phyloP scores from a whole-genome alignment of 2,329 filamentous ascomycete species.

The Aquanectria penicillioides region DNA sequence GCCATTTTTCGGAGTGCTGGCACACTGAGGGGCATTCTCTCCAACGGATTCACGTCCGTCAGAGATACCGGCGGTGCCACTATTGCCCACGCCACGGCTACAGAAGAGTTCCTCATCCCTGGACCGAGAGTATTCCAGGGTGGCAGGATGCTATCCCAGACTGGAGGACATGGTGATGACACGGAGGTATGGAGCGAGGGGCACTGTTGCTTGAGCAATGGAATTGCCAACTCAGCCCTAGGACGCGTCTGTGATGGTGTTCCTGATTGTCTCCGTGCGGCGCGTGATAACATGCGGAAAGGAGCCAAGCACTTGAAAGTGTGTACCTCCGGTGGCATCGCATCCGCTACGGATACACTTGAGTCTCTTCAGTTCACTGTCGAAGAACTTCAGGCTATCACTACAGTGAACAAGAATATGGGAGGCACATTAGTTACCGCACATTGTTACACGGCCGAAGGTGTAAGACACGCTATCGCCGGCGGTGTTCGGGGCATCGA shows the following conservation, averaged over 20 bases:
- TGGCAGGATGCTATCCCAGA: constrained; percentile 48
- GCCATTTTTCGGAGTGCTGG: neutral
- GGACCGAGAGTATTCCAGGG: constrained; percentile 2
- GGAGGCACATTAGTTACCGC: constrained; percentile 62
- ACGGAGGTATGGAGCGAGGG: constrained; percentile 52
- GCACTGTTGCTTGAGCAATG: constrained; percentile 56
- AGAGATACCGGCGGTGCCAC: constrained; percentile 9
- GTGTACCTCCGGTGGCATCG: constrained; percentile 67
- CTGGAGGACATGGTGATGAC: constrained; percentile 65
- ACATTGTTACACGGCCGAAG: constrained; percentile 65
- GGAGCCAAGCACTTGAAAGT: constrained; percentile 72
- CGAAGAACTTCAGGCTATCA: constrained; percentile 65
- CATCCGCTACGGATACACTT: constrained; percentile 63
- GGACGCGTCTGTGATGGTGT: constrained; percentile 58
- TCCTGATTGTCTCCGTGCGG: constrained; percentile 60
- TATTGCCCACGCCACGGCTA: neutral
- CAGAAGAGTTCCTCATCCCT: neutral
- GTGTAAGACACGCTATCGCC: constrained; percentile 64
- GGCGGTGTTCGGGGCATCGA: constrained; percentile 65
- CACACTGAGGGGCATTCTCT: neutral
- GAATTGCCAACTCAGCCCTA: neutral
- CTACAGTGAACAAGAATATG: constrained; percentile 58
- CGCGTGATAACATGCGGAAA: constrained; percentile 63
- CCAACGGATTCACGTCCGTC: constrained; percentile 5
- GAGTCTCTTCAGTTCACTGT: constrained; percentile 65